A percentile compares a stretch with the other conserved stretches of the same genome.
These are phyloP conservation scores for Cladosporium velox DNA, from an alignment of 2,329 filamentous ascomycete species.

Conservation along the genomic window DNA sequence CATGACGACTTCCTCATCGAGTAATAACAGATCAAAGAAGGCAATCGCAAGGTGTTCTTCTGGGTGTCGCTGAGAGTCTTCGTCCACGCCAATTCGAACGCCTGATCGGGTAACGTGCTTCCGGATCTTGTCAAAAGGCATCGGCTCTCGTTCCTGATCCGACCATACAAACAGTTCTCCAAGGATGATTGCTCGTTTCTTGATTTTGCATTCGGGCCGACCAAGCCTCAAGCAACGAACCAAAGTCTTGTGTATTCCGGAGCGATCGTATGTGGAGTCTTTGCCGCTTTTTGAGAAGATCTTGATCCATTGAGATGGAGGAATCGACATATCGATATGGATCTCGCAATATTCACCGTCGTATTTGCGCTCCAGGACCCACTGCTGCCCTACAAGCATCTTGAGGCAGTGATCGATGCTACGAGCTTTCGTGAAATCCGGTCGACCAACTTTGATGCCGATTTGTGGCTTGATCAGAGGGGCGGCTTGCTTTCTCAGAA, in stretches of 20 bases:
- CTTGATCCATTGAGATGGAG: constrained; percentile 58
- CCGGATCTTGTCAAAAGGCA: constrained; percentile 79
- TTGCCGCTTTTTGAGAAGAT: constrained; percentile 94
- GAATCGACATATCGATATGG: constrained; percentile 69
- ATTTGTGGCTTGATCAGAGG: constrained; percentile 42
- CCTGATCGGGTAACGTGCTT: constrained; percentile 78
- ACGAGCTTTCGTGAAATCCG: constrained; percentile 47
- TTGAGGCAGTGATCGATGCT: constrained; percentile 71
- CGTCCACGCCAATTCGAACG: constrained; percentile 64
- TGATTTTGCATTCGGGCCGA: constrained; percentile 59
- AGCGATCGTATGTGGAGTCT: constrained; percentile 75
- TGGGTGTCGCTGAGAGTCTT: constrained; percentile 63
- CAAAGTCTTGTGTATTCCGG: constrained; percentile 63
- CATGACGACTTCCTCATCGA: constrained; percentile 58
- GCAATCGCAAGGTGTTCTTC: constrained; percentile 63
- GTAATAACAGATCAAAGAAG: constrained; percentile 61
- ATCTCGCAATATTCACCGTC: constrained; percentile 89
- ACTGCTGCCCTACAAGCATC: constrained; percentile 59
- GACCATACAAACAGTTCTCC: constrained; percentile 81
- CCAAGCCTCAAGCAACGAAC: constrained; percentile 65
- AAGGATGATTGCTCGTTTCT: constrained; percentile 72
- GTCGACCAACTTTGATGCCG: constrained; percentile 50
- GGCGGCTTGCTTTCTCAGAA: constrained; percentile 43
- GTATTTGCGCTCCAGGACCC: constrained; percentile 80
- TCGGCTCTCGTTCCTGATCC: constrained; percentile 63